phyloP scores from a whole-genome alignment of 2,329 filamentous ascomycete genomes.

The Fusarium praegraminearum region DNA sequence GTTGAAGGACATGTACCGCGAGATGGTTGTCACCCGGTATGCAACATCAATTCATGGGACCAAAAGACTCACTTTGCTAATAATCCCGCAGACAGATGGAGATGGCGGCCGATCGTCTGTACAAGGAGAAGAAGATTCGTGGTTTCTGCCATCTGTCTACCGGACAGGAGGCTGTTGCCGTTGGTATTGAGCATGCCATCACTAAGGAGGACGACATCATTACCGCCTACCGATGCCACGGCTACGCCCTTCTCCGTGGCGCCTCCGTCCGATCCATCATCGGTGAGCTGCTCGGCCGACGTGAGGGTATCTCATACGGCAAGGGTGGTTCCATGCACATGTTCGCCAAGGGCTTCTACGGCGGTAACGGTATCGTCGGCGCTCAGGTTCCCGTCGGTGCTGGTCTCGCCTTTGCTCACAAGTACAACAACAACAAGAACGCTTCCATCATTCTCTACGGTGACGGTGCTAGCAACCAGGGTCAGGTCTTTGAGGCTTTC shows the following conservation, averaged over 20 bases:
- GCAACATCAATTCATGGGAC: constrained; percentile 46
- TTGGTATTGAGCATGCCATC: constrained; percentile 96
- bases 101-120: constrained; percentile 97
- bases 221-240: constrained; percentile 99
- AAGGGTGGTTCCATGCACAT: constrained; percentile 99
- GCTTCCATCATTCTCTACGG: constrained; percentile 92
- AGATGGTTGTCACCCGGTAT: constrained; percentile 96
- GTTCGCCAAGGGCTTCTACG: constrained; percentile 98
- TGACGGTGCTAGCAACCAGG: constrained; percentile 98
- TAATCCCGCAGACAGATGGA: constrained; percentile 86
- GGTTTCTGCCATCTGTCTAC: constrained; percentile 99
- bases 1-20: constrained; percentile 98
- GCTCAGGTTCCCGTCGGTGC: constrained; percentile 98
- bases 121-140: constrained; percentile 99
- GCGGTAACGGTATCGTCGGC: constrained; percentile 98
- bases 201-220: constrained; percentile 93
- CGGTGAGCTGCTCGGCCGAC: constrained; percentile 92
- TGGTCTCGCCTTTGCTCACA: constrained; percentile 95
- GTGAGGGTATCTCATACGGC: constrained; percentile 97
- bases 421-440: constrained; percentile 90
- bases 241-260: constrained; percentile 96
- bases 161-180: constrained; percentile 96
- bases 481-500: constrained; percentile 99
- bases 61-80: constrained; percentile 43
- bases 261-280: constrained; percentile 92